These are phyloP conservation scores for Litsea cubeba DNA, from an alignment of 164 flowering plant genomes.

Conservation along the genomic window DNA sequence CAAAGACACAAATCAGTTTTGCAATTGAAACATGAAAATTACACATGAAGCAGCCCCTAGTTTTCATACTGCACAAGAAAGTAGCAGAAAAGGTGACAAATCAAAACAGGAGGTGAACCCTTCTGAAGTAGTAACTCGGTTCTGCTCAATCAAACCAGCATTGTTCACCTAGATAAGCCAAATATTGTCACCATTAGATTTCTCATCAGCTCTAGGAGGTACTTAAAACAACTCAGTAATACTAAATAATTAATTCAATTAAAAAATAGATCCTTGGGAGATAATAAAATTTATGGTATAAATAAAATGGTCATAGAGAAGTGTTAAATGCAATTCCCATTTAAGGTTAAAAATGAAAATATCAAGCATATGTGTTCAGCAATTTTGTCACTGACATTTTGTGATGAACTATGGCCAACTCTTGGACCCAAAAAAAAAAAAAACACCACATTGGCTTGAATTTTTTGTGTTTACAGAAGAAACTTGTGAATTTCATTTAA, in stretches of 20 bases:
- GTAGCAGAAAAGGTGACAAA: not conserved
- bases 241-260: conserved; percentile 1
- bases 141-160: conserved; percentile 82
- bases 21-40: not conserved
- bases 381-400: not conserved
- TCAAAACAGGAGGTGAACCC: conserved; percentile 42
- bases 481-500: too few species aligned
- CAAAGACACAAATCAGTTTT: conserved; percentile 15
- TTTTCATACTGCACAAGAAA: not conserved
- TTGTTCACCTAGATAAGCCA: conserved; percentile 65
- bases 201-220: not conserved
- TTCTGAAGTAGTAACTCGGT: conserved; percentile 58
- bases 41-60: not conserved
- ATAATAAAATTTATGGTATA: not conserved
- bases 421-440: not conserved
- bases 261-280: not conserved
- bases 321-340: not conserved
- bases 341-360: not conserved
- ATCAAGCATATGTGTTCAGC: not conserved
- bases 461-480: too few species aligned
- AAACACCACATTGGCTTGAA: too few species aligned
- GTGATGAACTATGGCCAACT: not conserved
- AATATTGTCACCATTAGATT: conserved; percentile 5
- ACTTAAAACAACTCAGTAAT: not conserved
- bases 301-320: not conserved